Base-by-base conservation (phyloP, 495 filamentous ascomycete species). In the Lasiosphaeria hispida region DNA sequence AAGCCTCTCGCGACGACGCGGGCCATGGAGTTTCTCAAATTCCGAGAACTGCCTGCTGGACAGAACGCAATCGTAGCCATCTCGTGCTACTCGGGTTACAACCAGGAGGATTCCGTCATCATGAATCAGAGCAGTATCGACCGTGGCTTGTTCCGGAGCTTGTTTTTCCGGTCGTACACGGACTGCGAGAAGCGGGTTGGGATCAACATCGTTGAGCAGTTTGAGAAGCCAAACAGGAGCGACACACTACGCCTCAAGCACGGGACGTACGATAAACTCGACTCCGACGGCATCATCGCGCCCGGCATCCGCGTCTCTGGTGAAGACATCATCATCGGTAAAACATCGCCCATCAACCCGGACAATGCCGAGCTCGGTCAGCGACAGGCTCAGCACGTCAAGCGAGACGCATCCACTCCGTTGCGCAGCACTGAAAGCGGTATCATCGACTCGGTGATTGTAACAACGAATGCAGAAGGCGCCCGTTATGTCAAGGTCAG, bases 101-200 rank as follows among this genome's bases (percentile, higher is more conserved):
- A 99, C 71, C 95, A 97, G 72, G 94, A 99, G 90, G 94, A 99
- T 83, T 97, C 94, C 18, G 94, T 99, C 51, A 95, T 99, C 63
- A 97, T 99, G 95, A 99, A 97, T 74, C 95, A 99, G 73, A 95
- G 90, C 76, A 94, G 90, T 63, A 97, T 97, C 64, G 94, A 99
- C 66, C 88, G 94, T 58, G 94, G 94, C 36, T 78, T 99, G 9
- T 97, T 97, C 88, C 86, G 94, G 69, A 95, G 90, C 85, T 78
- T 99, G 14, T 99, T 97, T 80, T 97, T 96, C 80, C 88, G 95
- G 57, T 89, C 92, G 17, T 97, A 99, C 71, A 92, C 89, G 33
- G 94, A 97, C 65, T 88, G 89, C 57, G 94, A 99, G 75, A 97
- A 97, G 79, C 85, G 87, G 49, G 86, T 97, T 34, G 94, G 93